Evolutionary conservation across 2,329 filamentous ascomycete species (phyloP), one percentile per base, ranked within the genome.

Genomic region (Penicillium sp.): DNA sequence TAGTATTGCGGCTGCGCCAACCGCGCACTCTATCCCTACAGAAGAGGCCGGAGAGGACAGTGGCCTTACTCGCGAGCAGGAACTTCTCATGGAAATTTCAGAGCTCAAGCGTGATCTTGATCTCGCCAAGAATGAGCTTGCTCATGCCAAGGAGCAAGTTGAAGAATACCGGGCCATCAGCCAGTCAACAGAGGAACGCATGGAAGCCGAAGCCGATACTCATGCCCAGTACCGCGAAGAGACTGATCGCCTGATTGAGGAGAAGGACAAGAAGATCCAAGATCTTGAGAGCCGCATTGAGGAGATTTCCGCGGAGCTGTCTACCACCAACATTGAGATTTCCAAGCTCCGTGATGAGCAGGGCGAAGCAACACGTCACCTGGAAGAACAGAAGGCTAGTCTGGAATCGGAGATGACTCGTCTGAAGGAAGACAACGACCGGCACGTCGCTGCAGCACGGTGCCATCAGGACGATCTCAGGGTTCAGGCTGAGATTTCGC

Each of bases 401-500:
- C 82, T 95, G 6, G 89, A 96, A 68, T 83, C 89, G 10, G 92
- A 98, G 69, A 87, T 97, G 54, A 81, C 85, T 22, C 86, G 91
- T 36, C 80, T 98, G 31, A 95, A 91, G 73, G 92, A 96, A 50
- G 90, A 96, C 66, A 89, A 89, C 58, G 90, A 92, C 65, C 86
- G 90, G 54, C 89, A 94, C 73, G 83, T 87, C 60, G 89, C 92
- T 60, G 89, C 92, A 51, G 88, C 91, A 35, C 88, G 91, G 65
- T 92, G 90, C 71, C 90, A 96, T 71, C 91, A 96, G 72, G 90
- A 96, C 68, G 93, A 98, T 69, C 85, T 98, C 43, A 93, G 95
- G 61, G 89, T 91, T 0, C 95, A 99, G 75, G 93, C 94, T 31
- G 90, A 96, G 46, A 98, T 99, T 69, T 92, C 95, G 2, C 88